Base-by-base conservation (phyloP, 2,329 filamentous ascomycete genomes). In the Hymenotorrendiella dingleyae region DNA sequence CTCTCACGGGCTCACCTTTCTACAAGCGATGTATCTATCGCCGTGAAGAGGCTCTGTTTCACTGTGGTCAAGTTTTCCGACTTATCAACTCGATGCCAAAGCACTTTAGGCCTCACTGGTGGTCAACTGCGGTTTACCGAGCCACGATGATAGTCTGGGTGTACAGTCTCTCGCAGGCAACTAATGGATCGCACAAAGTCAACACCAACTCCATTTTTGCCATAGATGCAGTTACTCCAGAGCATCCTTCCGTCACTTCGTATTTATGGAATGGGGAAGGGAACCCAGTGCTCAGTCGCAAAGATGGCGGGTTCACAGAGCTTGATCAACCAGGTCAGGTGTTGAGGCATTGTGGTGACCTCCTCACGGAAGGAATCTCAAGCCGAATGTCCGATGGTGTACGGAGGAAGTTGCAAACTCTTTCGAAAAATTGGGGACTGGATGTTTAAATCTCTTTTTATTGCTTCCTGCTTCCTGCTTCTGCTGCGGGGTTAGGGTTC, bases 61-160 rank as follows among this genome's bases (percentile, higher is more conserved):
- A 86, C 58, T 79, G 76, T 48, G 81, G 81, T 1, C 82, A 86
- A 61, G 72, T 85, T 3, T 64, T 84, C 32, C 71, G 78, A 3
- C 67, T 84, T 9, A 62, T 85, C 28, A 68, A 74, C 6, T 65
- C 67, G 11, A 84, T 86, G 73, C 71, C 76, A 2, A 64, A 66
- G 22, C 73, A 78, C 36, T 68, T 74, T 3, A 73, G 80, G 17
- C 82, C 82, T 5, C 74, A 72, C 27, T 87, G 82, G 82, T 86
- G 82, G 82, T 67, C 78, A n/a, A 75, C 72, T 2, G 82, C 80
- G 3, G 66, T 86, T 29, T 86, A 86, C 58, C 77, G 83, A n/a
- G 80, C 73, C 2, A 72, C 72, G 4, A 64, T 84, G 43, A 72
- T 80, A 29, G 65, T 82, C 2, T 84, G 79, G 80, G 69, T 73